These are phyloP conservation scores for Pyronema domesticum DNA, from an alignment of 495 filamentous ascomycete species.

Conservation along the genomic window DNA sequence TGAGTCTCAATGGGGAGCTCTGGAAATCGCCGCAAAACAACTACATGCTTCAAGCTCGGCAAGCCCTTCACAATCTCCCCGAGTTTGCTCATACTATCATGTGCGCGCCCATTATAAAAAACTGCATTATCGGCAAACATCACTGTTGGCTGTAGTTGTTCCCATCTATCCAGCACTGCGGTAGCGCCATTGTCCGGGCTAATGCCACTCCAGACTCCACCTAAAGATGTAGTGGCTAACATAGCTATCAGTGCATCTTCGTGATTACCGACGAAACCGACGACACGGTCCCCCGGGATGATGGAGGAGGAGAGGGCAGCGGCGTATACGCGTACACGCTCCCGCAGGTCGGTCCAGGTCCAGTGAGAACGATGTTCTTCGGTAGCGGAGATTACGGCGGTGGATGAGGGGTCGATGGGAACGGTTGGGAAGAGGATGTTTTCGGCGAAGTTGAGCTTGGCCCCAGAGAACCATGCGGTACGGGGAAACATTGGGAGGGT, in stretches of 20 bases:
- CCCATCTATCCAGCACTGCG: constrained; percentile 62
- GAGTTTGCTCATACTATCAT: constrained; percentile 53
- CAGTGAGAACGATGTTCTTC: constrained; percentile 54
- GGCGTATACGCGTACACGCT: constrained; percentile 55
- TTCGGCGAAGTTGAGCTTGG: constrained; percentile 75
- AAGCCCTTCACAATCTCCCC: constrained; percentile 48
- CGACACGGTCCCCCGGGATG: constrained; percentile 51
- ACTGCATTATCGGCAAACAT: constrained; percentile 76
- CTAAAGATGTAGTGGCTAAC: constrained; percentile 60
- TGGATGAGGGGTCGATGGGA: constrained; percentile 36
- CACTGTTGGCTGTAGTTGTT: constrained; percentile 62
- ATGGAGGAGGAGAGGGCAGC: constrained; percentile 50
- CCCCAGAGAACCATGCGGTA: constrained; percentile 63
- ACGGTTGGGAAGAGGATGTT: constrained; percentile 64
- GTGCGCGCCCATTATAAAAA: constrained; percentile 73
- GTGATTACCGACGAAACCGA: constrained; percentile 71
- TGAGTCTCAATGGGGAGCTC: constrained; percentile 19
- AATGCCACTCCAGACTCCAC: constrained; percentile 60
- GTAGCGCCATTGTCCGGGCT: constrained; percentile 31
- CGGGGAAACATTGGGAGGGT: constrained; percentile 61
- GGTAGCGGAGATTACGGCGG: constrained; percentile 58
- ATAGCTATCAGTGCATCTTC: constrained; percentile 68
- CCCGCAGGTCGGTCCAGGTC: constrained; percentile 66
- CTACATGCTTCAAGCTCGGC: constrained; percentile 42
- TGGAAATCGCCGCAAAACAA: constrained; percentile 44